Evolutionary conservation across 2,329 filamentous ascomycete species (phyloP).

Genomic region (Epichloe coenophiala): DNA sequence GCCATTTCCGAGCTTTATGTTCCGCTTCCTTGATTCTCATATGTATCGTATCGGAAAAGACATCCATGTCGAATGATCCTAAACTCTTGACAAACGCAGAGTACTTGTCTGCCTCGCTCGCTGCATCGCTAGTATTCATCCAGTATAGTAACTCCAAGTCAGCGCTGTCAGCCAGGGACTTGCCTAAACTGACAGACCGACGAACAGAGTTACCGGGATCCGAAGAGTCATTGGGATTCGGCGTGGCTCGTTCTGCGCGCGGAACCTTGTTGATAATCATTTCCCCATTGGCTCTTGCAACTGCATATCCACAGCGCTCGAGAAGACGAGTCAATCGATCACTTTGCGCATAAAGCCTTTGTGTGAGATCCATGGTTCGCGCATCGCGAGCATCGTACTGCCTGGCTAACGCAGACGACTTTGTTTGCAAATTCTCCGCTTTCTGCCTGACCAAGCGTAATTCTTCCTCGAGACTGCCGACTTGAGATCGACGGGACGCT

Average conservation of each 20-base stretch:
- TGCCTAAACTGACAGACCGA: conserved; percentile 39
- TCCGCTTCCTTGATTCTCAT: conserved; percentile 90
- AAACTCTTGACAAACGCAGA: conserved; percentile 59
- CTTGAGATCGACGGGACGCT: conserved; percentile 58
- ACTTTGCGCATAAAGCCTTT: conserved; percentile 70
- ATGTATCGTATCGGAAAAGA: conserved; percentile 71
- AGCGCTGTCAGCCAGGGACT: conserved; percentile 42
- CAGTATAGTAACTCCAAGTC: conserved; percentile 70
- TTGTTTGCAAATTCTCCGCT: conserved; percentile 38
- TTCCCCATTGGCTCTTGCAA: conserved; percentile 57
- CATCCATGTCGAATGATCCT: conserved; percentile 68
- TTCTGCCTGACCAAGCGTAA: conserved; percentile 55
- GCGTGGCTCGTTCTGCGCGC: conserved; percentile 39
- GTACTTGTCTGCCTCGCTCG: conserved; percentile 61
- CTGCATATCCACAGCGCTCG: conserved; percentile 73
- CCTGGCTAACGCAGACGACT: conserved; percentile 34
- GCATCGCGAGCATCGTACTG: conserved; percentile 57
- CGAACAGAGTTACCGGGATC: conserved; percentile 40
- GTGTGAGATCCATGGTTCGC: conserved; percentile 71
- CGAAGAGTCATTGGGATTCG: conserved; percentile 45
- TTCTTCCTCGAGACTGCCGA: conserved; percentile 65
- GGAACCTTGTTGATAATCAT: conserved; percentile 65
- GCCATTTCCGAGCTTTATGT: conserved; percentile 83
- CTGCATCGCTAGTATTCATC: conserved; percentile 55
- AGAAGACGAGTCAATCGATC: conserved; percentile 72